Percentiles rank a stretch among this genome's conserved stretches.
These are phyloP conservation scores for Geotrichum australiense DNA, from an alignment of 1,139 yeast species.

Conservation along the genomic window DNA sequence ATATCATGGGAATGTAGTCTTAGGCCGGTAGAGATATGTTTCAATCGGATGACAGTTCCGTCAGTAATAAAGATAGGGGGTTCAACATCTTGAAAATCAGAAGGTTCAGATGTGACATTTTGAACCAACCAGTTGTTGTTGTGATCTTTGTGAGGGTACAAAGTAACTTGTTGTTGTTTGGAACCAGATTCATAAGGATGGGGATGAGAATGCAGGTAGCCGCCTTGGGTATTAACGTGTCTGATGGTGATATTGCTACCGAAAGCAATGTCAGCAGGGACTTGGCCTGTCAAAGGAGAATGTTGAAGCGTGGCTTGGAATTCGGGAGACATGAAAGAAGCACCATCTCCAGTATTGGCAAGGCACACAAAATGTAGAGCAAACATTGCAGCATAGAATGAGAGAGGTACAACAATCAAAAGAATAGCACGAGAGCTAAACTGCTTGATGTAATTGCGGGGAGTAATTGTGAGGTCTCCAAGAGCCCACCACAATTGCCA, in stretches of 20 bases:
- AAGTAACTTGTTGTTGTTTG: constrained; percentile 82
- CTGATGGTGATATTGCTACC: constrained; percentile 77
- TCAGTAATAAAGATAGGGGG: constrained; percentile 54
- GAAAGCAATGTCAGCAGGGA: constrained; percentile 77
- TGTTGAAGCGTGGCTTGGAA: constrained; percentile 75
- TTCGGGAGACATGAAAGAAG: constrained; percentile 82
- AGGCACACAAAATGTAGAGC: constrained; percentile 71
- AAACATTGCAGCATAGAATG: constrained; percentile 66
- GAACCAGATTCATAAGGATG: constrained; percentile 87
- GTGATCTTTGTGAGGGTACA: constrained; percentile 85
- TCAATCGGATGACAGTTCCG: constrained; percentile 74
- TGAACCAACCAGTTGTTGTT: constrained; percentile 86
- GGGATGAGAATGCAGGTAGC: constrained; percentile 89
- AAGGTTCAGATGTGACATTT: constrained; percentile 30
- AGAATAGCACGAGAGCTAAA: constrained; percentile 49
- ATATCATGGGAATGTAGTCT: constrained; percentile 95
- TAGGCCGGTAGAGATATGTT: constrained; percentile 60
- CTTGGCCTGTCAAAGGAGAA: constrained; percentile 58
- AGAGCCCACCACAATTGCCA: constrained; percentile 80
- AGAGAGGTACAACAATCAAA: constrained; percentile 62
- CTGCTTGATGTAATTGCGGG: constrained; percentile 47
- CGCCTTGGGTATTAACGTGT: constrained; percentile 84
- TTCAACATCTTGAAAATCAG: constrained; percentile 23
- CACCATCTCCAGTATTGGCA: constrained; percentile 74
- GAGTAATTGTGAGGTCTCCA: constrained; percentile 72